Base-by-base conservation (phyloP, 352 stramenopile species). In the Globisporangium alternatum region DNA sequence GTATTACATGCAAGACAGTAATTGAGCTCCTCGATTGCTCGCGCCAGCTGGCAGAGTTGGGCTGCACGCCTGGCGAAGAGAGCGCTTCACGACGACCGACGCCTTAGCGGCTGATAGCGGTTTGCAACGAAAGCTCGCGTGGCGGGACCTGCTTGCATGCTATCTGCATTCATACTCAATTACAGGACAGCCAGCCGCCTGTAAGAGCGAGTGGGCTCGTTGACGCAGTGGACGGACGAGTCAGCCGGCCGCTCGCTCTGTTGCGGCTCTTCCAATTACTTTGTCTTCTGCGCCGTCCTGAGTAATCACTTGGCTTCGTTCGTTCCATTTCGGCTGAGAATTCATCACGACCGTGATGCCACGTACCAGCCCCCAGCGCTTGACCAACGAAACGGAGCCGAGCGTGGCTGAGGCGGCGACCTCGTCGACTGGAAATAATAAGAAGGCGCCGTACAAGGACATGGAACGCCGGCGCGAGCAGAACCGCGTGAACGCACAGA, bases 401-500 rank as follows among this genome's bases (percentile, higher is more conserved):
- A 19, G 5, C 48, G 37, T 25, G 1, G 15, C 25, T 39, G 31
- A 41, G 5, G 15, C 45, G 7, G 19, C 10, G 1, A 3, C 48
- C 10, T 33, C 10, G 15, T n/a, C 9, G 28, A 45, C 39, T 6
- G 31, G 30, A 7, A 65, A 65, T 51, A 65, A 65, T 51, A 57
- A 51, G 55, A 68, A 68, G 45, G 41, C 62, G 12, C 55, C 56
- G 12, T 64, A 68, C 62, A 68, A 68, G 62, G 56, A 68, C 45
- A 47, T 68, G n/a, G 62, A 68, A 19, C 67, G 71, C n/a, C 71
- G 71, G 21, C 71, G 71, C 61, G 71, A 77, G 44, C 71, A 77
- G 62, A 77, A 77, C 64, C 64, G 71, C 12, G 67, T 77, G 41
- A 77, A 71, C 44, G 71, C 71, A 1, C 71, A 77, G 63, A 71